Evolutionary conservation across 2,329 filamentous ascomycete species (phyloP), one percentile per base, ranked within the genome.

Genomic region (Fusarium sp.): DNA sequence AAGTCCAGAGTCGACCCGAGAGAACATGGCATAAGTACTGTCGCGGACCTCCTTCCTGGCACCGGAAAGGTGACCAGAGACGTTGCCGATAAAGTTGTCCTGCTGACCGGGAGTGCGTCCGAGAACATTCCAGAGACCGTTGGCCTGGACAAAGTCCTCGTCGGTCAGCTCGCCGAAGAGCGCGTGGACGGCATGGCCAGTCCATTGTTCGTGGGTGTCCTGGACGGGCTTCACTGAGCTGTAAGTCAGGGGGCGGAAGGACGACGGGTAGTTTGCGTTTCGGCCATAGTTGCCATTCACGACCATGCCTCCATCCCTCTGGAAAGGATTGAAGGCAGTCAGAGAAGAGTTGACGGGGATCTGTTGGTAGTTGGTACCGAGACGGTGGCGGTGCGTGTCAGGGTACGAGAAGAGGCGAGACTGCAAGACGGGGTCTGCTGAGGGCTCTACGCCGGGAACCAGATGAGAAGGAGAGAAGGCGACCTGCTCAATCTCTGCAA

Each of bases 281-380:
- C 82, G 82, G 54, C 88, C 88, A 72, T 90, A 89, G 81, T 90
- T 90, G 60, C 83, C 83, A 80, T 94, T 92, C 76, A 89, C 84
- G 61, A 90, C 87, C 91, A 94, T 94, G 63, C 78, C 76, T 15
- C 92, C 92, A 75, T 94, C 92, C 66, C 92, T 89, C 78, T 94
- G 91, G 84, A 90, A 92, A 68, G 92, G 92, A 72, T 91, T 85
- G 84, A 88, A 85, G 80, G 83, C 83, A 81, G 75, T 82, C 79
- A 82, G 83, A 1, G 88, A 85, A 78, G 94, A 91, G 50, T 79
- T 79, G 47, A 53, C 71, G 2, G 84, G 86, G 1, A 88, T 76
- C 59, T 87, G 84, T 58, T 86, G 82, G 27, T 85, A 77, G 62
- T 88, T 88, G 39, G 84, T 79, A 3, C 86, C 86, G n/a, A 88